These are phyloP conservation scores for Mortierella sp. DNA, from an alignment of 371 early-diverging fungal species.

Conservation along the genomic window DNA sequence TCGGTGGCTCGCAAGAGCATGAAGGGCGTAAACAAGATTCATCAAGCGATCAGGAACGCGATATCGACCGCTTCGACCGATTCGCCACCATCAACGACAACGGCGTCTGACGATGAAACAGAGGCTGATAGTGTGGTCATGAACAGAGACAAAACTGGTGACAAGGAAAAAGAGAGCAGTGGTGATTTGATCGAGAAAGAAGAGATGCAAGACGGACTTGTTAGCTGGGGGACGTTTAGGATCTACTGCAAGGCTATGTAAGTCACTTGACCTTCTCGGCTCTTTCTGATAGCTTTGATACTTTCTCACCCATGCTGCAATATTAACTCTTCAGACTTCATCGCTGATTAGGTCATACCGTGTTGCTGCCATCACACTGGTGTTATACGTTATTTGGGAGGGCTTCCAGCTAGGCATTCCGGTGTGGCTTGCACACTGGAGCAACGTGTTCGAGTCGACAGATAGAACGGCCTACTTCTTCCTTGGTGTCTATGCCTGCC, in stretches of 20 bases:
- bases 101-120: no score
- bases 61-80: no score
- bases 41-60: no score
- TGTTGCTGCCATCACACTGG: not conserved
- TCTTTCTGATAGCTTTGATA: no score
- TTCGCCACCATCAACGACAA: no score
- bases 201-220: no score
- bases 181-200: no score
- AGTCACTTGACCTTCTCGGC: no score
- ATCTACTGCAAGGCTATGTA: no score
- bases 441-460: constrained; percentile 28
- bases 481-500: constrained; percentile 50
- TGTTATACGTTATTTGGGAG: constrained; percentile 58
- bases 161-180: not conserved
- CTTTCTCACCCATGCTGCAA: not conserved
- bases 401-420: constrained; percentile 64
- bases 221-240: no score
- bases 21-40: not conserved
- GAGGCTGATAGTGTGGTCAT: no score
- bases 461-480: constrained; percentile 29
- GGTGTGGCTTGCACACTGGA: constrained; percentile 80
- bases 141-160: not conserved
- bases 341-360: constrained; percentile 25
- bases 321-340: not conserved
- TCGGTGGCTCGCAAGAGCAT: constrained; percentile 6